phyloP scores from a whole-genome alignment of 83 land plant genomes.

The Picea abies region DNA sequence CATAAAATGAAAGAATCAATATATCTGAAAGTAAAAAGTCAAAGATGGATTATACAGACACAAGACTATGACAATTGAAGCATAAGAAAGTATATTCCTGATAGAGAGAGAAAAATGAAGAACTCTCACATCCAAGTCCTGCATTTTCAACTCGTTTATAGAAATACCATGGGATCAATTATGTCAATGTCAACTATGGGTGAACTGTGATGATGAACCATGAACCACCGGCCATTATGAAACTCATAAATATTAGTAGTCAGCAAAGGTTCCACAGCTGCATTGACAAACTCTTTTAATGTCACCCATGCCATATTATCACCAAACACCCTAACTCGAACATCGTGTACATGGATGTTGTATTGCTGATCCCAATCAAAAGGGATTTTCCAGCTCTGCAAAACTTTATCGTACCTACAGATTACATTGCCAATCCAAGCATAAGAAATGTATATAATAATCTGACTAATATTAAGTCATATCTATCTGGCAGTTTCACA shows the following conservation, averaged over 20 bases:
- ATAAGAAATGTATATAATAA: slow-evolving; percentile 2
- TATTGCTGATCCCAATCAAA: slow-evolving; percentile 22
- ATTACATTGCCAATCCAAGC: not conserved
- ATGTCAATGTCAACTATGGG: slow-evolving; percentile 22
- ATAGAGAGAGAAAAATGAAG: not conserved
- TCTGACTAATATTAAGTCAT: not conserved
- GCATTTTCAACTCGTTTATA: slow-evolving; percentile 2
- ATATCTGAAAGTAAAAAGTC: not conserved
- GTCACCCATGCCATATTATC: slow-evolving; percentile 30
- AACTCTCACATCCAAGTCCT: too few species aligned
- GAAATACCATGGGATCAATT: slow-evolving; percentile 14
- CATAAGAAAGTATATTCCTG: not conserved
- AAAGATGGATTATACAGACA: not conserved
- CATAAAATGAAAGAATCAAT: too few species aligned
- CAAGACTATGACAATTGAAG: not conserved
- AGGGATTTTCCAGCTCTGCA: slow-evolving; percentile 24
- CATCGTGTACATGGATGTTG: slow-evolving; percentile 18
- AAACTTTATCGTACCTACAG: slow-evolving; percentile 29
- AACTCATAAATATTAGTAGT: slow-evolving; percentile 26
- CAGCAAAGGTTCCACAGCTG: slow-evolving; percentile 13
- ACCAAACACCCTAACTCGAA: slow-evolving; percentile 22
- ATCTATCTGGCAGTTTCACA: not conserved
- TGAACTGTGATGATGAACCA: slow-evolving; percentile 35
- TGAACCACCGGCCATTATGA: slow-evolving; percentile 26
- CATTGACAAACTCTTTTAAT: slow-evolving; percentile 23